Base-by-base conservation (phyloP, 345 rosid species). In the Eucalyptus tenuipes region DNA sequence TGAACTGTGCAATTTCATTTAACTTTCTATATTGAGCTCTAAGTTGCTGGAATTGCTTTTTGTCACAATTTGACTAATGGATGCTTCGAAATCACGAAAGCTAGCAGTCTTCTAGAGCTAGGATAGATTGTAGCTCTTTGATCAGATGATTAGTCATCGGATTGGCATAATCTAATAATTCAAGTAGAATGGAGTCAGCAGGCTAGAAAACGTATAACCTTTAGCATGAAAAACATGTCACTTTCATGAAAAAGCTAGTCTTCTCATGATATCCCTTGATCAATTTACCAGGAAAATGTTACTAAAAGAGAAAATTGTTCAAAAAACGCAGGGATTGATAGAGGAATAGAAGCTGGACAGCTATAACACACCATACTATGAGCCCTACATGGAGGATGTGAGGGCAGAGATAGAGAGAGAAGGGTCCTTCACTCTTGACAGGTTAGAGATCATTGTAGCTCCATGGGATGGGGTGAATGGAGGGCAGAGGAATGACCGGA, bases 281-380 rank as follows among this genome's bases (percentile, higher is more conserved):
- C 81, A 5, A 37, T 18, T 37, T 75, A 20, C 15, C 4, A 7
- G 15, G 47, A 75, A 75, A 75, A 37, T 37, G 27, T 75, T 40
- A 20, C 82, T 10, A 10, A 40, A 37, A 47, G 31, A 13, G 11
- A 49, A 16, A 88, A 22, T 47, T 29, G 24, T 50, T 48, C 29
- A 42, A 31, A 33, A 49, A 75, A 57, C 86, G 53, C 87, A 93
- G 94, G 94, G 92, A 10, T 53, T 90, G 5, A 87, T 93, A 40
- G 94, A 87, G 49, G 92, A 92, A 85, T 89, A 88, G 68, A 91
- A 37, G 86, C 45, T 92, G 53, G 96, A 93, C 71, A 61, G 90
- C 25, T 92, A 90, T 79, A 89, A 92, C 82, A 49, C 88, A 7
- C 93, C 93, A 14, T 91, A 93, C 88, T 92, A 92, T 27, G 93